phyloP scores from a whole-genome alignment of 148 eudicot genomes.

The Suaeda aralocaspica region DNA sequence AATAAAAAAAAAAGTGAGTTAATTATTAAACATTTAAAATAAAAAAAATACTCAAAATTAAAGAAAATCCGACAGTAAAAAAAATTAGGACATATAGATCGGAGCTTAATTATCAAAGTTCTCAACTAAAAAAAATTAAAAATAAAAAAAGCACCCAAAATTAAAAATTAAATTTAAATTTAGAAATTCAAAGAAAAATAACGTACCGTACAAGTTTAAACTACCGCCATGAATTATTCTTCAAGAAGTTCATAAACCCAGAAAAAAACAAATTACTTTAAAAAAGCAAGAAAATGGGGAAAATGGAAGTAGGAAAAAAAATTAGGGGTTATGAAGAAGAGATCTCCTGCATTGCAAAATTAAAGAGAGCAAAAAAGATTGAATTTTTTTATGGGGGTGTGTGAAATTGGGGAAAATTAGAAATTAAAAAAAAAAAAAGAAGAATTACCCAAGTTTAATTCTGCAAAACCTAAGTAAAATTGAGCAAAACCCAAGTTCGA shows the following conservation, averaged over 20 bases:
- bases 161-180: not conserved
- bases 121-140: not conserved
- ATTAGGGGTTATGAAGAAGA: slow-evolving; percentile 9
- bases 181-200: not conserved
- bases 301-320: not conserved
- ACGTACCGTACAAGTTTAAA: slow-evolving; percentile 19
- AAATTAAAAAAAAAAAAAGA: no score
- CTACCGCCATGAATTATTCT: slow-evolving; percentile 4
- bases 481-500: not conserved
- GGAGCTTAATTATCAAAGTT: slow-evolving; percentile 11
- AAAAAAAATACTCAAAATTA: no score
- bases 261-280: not conserved
- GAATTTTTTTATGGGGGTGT: not conserved
- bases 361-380: not conserved
- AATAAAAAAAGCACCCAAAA: not conserved
- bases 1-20: no score
- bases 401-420: not conserved
- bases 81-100: slow-evolving; percentile 21
- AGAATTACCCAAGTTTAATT: not conserved
- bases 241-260: not conserved
- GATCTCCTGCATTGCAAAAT: slow-evolving; percentile 29
- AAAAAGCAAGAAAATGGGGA: not conserved
- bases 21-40: no score
- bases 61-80: slow-evolving; percentile 11
- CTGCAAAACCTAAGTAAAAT: not conserved